These are phyloP conservation scores for Avicennia marina DNA, from an alignment of 257 asterid species.

Conservation along the genomic window DNA sequence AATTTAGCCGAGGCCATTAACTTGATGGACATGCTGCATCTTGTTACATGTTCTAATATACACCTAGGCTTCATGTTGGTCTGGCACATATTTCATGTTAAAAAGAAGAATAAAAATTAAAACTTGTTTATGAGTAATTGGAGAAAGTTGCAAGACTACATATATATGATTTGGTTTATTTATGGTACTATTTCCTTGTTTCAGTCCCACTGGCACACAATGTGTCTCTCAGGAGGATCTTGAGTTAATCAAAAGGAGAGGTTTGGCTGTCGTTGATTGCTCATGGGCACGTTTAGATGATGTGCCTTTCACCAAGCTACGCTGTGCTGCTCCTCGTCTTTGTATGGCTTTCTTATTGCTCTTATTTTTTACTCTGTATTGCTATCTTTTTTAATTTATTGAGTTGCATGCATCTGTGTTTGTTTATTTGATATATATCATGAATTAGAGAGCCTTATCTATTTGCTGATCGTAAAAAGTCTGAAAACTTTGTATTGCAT, in stretches of 20 bases:
- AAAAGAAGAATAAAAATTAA: neutral
- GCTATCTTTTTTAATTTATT: neutral
- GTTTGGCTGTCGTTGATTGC: constrained; percentile 95
- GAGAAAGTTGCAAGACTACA: neutral
- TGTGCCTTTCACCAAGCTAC: constrained; percentile 92
- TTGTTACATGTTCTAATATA: no score
- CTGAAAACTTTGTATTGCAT: neutral
- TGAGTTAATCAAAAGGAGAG: constrained; percentile 62
- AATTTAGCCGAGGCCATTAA: neutral
- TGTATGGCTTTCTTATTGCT: constrained; percentile 41
- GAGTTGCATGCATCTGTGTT: neutral
- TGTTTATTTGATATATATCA: no score
- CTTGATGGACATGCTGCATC: neutral
- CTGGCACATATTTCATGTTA: neutral
- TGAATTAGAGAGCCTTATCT: neutral
- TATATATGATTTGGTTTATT: constrained; percentile 5
- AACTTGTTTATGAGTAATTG: neutral
- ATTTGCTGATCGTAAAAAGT: neutral
- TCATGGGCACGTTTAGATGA: constrained; percentile 97
- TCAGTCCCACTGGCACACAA: constrained; percentile 85
- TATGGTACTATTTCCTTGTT: constrained; percentile 14
- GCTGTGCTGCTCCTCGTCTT: constrained; percentile 95
- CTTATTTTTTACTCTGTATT: neutral
- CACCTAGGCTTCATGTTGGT: neutral
- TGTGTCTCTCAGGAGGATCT: constrained; percentile 91